Percentiles rank a stretch among this genome's conserved stretches.
phyloP scores from a whole-genome alignment of 176 grass and related monocot species.

The Zea luxurians region DNA sequence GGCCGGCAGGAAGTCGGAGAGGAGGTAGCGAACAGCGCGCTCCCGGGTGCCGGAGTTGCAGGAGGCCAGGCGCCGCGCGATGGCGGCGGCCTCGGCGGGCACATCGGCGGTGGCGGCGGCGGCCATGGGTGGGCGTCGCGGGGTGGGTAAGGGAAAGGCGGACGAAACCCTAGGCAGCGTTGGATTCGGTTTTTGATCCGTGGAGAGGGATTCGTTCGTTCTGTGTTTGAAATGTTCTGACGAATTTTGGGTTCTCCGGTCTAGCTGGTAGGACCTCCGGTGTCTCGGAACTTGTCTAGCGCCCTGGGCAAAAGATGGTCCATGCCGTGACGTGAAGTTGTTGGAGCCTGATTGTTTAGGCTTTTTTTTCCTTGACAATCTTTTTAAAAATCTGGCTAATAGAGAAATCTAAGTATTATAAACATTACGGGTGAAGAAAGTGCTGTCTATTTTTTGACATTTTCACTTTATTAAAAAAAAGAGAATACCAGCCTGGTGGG shows the following conservation, averaged over 20 bases:
- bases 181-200: slow-evolving; percentile 37
- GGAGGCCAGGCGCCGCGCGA: slow-evolving; percentile 77
- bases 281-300: no score
- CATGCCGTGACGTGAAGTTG: no score
- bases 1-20: slow-evolving; percentile 42
- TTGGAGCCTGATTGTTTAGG: no score
- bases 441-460: no score
- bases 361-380: no score
- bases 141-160: neutral
- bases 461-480: no score
- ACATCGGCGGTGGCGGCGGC: slow-evolving; percentile 31
- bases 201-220: slow-evolving; percentile 14
- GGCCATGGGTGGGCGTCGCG: slow-evolving; percentile 12
- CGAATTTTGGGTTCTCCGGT: slow-evolving; percentile 13
- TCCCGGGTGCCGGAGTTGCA: slow-evolving; percentile 49
- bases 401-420: no score
- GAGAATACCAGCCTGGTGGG: no score
- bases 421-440: no score
- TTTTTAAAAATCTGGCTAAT: no score
- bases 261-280: no score
- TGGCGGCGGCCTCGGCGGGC: slow-evolving; percentile 46
- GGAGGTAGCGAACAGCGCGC: slow-evolving; percentile 59
- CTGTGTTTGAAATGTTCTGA: slow-evolving; percentile 38
- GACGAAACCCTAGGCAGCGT: slow-evolving; percentile 42
- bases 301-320: no score